These are phyloP conservation scores for Gastrolobium villosum DNA, from an alignment of 306 rosid species.

Conservation along the genomic window DNA sequence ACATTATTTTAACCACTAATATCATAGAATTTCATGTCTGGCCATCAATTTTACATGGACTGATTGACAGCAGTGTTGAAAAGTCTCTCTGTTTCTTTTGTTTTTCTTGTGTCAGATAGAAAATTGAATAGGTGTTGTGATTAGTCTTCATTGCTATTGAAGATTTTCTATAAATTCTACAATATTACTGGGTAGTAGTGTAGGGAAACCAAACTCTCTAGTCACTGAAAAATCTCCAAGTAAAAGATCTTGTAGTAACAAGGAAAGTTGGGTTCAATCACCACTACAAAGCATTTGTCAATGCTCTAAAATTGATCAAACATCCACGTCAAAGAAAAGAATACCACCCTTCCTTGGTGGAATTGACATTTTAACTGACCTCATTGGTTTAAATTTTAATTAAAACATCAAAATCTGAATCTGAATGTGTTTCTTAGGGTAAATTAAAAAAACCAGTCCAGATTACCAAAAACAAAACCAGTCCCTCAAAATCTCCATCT, in stretches of 20 bases:
- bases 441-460: neutral
- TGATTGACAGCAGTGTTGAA: neutral
- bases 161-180: constrained; percentile 20
- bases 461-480: too few relatives aligned
- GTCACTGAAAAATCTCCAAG: too few relatives aligned
- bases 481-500: neutral
- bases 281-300: neutral
- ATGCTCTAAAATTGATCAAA: neutral
- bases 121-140: too few relatives aligned
- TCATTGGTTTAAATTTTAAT: neutral
- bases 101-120: too few relatives aligned
- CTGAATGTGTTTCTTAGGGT: neutral
- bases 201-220: too few relatives aligned
- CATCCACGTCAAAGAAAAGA: neutral
- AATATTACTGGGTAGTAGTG: neutral
- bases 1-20: neutral
- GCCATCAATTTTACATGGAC: neutral
- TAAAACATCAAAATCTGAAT: neutral
- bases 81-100: too few relatives aligned
- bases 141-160: neutral
- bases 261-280: too few relatives aligned
- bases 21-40: neutral
- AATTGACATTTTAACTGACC: neutral
- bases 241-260: too few relatives aligned
- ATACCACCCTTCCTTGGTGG: neutral